Percentiles rank a stretch among this genome's conserved stretches.
These are phyloP conservation scores for Gracilaria vermiculophylla DNA, from an alignment of 23 red algal species.

Conservation along the genomic window DNA sequence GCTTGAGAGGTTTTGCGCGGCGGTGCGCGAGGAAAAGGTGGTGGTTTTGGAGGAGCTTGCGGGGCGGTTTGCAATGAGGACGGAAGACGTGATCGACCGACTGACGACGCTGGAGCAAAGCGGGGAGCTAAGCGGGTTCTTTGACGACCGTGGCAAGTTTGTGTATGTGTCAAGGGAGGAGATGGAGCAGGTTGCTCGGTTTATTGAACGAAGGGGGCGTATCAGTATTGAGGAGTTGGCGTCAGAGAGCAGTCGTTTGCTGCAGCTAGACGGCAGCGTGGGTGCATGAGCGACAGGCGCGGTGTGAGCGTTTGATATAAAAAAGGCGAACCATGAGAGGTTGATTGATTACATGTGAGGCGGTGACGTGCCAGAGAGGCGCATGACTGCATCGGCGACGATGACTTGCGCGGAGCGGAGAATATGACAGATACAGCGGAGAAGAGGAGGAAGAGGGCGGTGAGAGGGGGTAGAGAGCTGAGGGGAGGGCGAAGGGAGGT, in stretches of 20 bases:
- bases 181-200: slow-evolving; percentile 40
- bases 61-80: slow-evolving; percentile 59
- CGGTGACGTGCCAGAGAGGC: too few relatives aligned
- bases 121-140: slow-evolving; percentile 61
- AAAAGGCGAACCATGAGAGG: too few relatives aligned
- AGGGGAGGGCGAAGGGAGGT: too few relatives aligned
- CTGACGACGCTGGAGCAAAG: slow-evolving; percentile 45
- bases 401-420: background rate
- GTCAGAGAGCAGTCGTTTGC: slow-evolving; percentile 14
- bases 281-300: background rate
- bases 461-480: too few relatives aligned
- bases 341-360: too few relatives aligned
- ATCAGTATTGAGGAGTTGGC: slow-evolving; percentile 48
- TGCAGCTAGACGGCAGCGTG: background rate
- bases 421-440: too few relatives aligned
- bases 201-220: slow-evolving; percentile 37
- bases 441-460: too few relatives aligned
- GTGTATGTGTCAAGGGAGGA: slow-evolving; percentile 69
- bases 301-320: background rate
- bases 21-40: slow-evolving; percentile 39
- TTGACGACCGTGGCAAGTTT: slow-evolving; percentile 88
- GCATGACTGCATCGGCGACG: too few relatives aligned
- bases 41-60: slow-evolving; percentile 78
- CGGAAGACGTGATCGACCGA: slow-evolving; percentile 69
- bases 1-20: slow-evolving; percentile 50